Conservation (phyloP, 202 grass and related monocot species). For the Tripidium arundinaceum region DNA sequence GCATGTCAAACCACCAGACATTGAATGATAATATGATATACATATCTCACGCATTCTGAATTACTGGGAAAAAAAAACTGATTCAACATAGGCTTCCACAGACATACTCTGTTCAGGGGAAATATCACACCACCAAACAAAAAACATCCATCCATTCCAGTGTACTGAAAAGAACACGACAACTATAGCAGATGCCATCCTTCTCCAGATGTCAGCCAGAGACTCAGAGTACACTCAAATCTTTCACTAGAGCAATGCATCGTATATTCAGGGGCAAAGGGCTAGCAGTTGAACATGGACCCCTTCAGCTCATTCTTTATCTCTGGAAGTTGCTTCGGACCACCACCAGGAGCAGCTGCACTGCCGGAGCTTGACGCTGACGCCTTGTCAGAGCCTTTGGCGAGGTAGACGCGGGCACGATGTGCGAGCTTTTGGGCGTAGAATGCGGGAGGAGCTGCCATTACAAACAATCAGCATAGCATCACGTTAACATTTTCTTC, state of each 20-base stretch:
- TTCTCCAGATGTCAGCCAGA: not conserved
- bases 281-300: slow-evolving; percentile 18
- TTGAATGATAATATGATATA: not conserved
- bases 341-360: not conserved
- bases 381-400: not conserved
- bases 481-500: not conserved
- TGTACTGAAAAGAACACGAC: not conserved
- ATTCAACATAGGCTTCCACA: not conserved
- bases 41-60: not conserved
- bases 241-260: not conserved
- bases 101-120: not conserved
- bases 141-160: not conserved
- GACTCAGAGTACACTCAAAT: not conserved
- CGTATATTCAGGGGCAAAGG: not conserved
- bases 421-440: not conserved
- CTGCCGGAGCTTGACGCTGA: not conserved
- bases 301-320: slow-evolving; percentile 3
- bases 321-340: not conserved
- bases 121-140: not conserved
- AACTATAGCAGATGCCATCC: not conserved
- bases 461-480: not conserved
- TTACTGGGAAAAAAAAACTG: not conserved
- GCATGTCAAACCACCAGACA: not conserved
- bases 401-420: not conserved
- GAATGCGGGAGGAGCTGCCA: not conserved